These are phyloP conservation scores for Nemania sp. DNA, from an alignment of 2,329 filamentous ascomycete genomes.

Conservation along the genomic window DNA sequence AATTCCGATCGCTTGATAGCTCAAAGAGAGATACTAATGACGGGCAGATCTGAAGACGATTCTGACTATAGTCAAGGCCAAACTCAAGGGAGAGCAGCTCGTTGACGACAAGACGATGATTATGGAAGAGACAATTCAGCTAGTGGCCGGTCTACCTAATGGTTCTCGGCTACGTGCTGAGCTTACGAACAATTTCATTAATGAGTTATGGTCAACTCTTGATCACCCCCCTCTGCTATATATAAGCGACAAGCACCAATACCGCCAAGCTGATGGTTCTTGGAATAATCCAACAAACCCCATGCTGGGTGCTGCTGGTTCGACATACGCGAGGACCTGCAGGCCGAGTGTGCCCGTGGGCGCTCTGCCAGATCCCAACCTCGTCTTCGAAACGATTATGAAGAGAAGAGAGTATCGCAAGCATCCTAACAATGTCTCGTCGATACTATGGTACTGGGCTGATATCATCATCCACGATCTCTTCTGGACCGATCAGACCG, in stretches of 20 bases:
- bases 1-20: conserved; percentile 18
- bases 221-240: conserved; percentile 73
- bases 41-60: conserved; percentile 65
- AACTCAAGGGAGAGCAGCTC: conserved; percentile 64
- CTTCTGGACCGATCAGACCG: conserved; percentile 68
- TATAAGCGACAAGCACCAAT: conserved; percentile 63
- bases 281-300: conserved; percentile 72
- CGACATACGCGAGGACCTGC: conserved; percentile 67
- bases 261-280: conserved; percentile 70
- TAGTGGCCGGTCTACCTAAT: conserved; percentile 66
- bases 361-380: conserved; percentile 67
- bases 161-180: conserved; percentile 63
- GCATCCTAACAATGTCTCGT: conserved; percentile 74
- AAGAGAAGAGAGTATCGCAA: conserved; percentile 53
- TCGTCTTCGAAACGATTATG: conserved; percentile 67
- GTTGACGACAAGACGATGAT: conserved; percentile 77
- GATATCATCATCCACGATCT: conserved; percentile 75
- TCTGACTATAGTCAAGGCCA: conserved; percentile 60
- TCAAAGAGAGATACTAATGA: conserved; percentile 19
- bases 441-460: conserved; percentile 72
- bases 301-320: conserved; percentile 67
- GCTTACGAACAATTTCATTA: conserved; percentile 69
- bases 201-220: conserved; percentile 70
- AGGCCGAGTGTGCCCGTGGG: conserved; percentile 63
- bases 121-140: conserved; percentile 73